Evolutionary conservation across 768 basidiomycete species (phyloP), one percentile per base, ranked within the genome.

Genomic region (Lactifluus piperatus): DNA sequence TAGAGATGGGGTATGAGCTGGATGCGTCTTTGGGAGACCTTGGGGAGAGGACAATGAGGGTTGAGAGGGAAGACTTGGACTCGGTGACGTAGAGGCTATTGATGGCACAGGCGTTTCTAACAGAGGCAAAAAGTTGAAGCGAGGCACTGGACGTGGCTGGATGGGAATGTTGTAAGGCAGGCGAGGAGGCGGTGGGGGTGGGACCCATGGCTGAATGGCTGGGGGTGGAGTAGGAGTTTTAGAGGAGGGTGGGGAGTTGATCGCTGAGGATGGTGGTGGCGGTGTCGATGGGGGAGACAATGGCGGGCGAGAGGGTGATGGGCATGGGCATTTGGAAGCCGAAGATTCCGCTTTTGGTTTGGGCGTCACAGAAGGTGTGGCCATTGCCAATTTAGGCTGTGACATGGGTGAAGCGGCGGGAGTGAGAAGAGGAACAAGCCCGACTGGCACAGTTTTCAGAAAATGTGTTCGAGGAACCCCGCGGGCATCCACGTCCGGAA

Each of bases 41-140:
- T 24, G 22, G 22, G 4, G 45, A 45, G 46, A 41, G 7, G 49
- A 14, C 1, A 36, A 20, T 16, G 46, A 37, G 11, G 54, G 29
- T 3, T 58, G 49, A 47, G 41, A 26, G 8, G n/a, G 1, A 1
- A 11, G n/a, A 5, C 49, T 24, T 26, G 45, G n/a, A 14, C 30
- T 5, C 26, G 37, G 44, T 6, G 18, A 37, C 18, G 44, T 30
- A 5, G 49, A 37, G 18, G 27, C 22, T 5, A 27, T 30, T 11
- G 60, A 14, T 13, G 45, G 20, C 8, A 52, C 22, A 7, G 55
- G 36, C 13, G 55, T 48, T 6, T 64, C 64, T 14, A 64, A 57
- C 7, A 64, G 41, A 37, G 64, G 64, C 16, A 64, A 37, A 43
- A 64, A 64, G 11, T 58, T 41, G 43, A 64, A 64, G 39, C 62